Evolutionary conservation across 257 asterid genomes (phyloP).

Genomic region (Handroanthus guayacan): DNA sequence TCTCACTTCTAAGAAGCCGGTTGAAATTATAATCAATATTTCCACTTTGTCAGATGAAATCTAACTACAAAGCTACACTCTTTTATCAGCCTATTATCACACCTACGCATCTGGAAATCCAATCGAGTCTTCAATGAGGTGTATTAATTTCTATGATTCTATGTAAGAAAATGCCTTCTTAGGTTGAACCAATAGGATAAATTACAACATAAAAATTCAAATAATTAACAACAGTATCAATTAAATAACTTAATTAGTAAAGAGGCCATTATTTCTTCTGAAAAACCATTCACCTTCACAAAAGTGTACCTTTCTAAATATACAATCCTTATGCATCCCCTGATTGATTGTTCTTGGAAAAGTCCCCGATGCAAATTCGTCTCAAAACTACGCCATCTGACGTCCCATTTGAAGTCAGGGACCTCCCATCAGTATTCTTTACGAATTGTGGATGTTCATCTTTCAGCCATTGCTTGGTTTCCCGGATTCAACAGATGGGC

Average conservation of each 20-base stretch:
- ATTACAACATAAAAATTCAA: conserved; percentile 26
- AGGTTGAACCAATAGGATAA: neutral
- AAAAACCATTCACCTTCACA: conserved; percentile 27
- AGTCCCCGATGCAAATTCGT: conserved; percentile 7
- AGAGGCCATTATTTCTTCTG: conserved; percentile 28
- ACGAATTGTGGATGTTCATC: conserved; percentile 3
- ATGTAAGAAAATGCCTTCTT: neutral
- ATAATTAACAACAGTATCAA: conserved; percentile 10
- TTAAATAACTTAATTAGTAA: conserved; percentile 26
- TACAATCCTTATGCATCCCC: conserved; percentile 35
- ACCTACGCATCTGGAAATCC: too few relatives aligned
- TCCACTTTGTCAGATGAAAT: neutral
- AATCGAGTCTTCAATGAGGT: too few relatives aligned
- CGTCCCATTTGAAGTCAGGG: neutral
- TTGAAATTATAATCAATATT: neutral
- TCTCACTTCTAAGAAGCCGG: too few relatives aligned
- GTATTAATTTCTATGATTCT: too few relatives aligned
- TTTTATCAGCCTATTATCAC: neutral
- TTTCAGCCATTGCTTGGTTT: conserved; percentile 23
- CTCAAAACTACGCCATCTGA: conserved; percentile 5
- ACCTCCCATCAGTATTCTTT: conserved; percentile 23
- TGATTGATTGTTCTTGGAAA: conserved; percentile 32
- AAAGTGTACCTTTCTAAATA: conserved; percentile 5
- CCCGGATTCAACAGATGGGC: conserved; percentile 13
- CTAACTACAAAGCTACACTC: neutral